Evolutionary conservation across 441 rosid genomes (phyloP).

Genomic region (Omphalea diandra): DNA sequence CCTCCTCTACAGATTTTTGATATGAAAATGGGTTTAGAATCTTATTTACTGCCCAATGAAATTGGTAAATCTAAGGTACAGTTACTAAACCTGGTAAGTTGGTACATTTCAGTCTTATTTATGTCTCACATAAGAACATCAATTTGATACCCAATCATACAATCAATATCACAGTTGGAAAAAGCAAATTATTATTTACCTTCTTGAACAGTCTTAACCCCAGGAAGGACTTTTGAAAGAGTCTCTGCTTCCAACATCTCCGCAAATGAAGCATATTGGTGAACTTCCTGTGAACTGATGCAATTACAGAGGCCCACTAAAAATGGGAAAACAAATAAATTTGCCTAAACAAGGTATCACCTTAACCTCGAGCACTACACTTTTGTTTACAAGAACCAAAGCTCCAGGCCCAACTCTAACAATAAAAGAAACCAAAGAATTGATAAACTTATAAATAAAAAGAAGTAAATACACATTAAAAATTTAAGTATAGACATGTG

Average conservation of each 20-base stretch:
- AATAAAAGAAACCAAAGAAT: conserved; percentile 26
- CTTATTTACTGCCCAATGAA: neutral
- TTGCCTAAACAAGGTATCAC: conserved; percentile 35
- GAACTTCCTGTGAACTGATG: too few relatives aligned
- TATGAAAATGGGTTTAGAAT: neutral
- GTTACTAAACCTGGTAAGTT: neutral
- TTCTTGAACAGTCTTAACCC: too few relatives aligned
- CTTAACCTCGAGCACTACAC: conserved; percentile 61
- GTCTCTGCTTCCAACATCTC: too few relatives aligned
- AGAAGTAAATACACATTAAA: too few relatives aligned
- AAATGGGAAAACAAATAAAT: conserved; percentile 18
- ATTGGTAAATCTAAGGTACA: neutral
- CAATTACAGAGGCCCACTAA: conserved; percentile 19
- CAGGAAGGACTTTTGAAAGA: too few relatives aligned
- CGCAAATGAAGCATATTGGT: neutral
- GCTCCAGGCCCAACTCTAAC: conserved; percentile 52
- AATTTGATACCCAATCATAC: neutral
- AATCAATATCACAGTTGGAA: too few relatives aligned
- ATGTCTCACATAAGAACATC: neutral
- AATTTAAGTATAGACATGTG: too few relatives aligned
- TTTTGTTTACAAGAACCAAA: conserved; percentile 55
- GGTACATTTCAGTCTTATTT: neutral
- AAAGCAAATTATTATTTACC: too few relatives aligned
- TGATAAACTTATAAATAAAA: neutral
- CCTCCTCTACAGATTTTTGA: neutral